Conservation (phyloP, 108 stramenopile species). For the Pseudonitzschia delicatissima region DNA sequence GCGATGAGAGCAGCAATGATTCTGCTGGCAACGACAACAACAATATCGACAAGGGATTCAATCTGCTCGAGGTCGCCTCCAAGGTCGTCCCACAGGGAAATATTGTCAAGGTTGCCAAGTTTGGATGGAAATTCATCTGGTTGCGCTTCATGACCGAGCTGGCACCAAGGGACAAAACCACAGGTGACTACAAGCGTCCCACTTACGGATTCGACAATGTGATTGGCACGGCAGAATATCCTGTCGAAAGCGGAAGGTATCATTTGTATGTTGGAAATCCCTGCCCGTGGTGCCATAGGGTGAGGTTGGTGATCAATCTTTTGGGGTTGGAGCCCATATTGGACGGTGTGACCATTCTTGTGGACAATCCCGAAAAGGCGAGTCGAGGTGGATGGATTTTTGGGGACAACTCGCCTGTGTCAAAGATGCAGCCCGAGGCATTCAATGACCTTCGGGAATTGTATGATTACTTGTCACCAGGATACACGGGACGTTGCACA, state of each 20-base stretch:
- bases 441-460: constrained; percentile 41
- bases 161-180: constrained; percentile 48
- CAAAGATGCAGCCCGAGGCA: constrained; percentile 14
- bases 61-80: constrained; percentile 57
- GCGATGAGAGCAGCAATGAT: not conserved
- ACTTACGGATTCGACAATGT: constrained; percentile 29
- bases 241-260: constrained; percentile 68
- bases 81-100: constrained; percentile 56
- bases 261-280: constrained; percentile 91
- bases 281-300: constrained; percentile 88
- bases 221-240: constrained; percentile 20
- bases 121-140: constrained; percentile 59
- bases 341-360: constrained; percentile 56
- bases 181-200: constrained; percentile 50
- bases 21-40: constrained; percentile 1
- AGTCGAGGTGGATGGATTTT: constrained; percentile 87
- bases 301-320: constrained; percentile 47
- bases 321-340: constrained; percentile 37
- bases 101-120: constrained; percentile 49
- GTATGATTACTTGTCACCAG: constrained; percentile 52
- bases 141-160: constrained; percentile 55
- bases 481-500: constrained; percentile 80
- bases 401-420: constrained; percentile 10
- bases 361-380: constrained; percentile 81
- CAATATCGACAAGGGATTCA: constrained; percentile 38